Evolutionary conservation across 1,284 basidiomycete species (phyloP), one percentile per base, ranked within the genome.

Genomic region (Moesziomyces sp.): DNA sequence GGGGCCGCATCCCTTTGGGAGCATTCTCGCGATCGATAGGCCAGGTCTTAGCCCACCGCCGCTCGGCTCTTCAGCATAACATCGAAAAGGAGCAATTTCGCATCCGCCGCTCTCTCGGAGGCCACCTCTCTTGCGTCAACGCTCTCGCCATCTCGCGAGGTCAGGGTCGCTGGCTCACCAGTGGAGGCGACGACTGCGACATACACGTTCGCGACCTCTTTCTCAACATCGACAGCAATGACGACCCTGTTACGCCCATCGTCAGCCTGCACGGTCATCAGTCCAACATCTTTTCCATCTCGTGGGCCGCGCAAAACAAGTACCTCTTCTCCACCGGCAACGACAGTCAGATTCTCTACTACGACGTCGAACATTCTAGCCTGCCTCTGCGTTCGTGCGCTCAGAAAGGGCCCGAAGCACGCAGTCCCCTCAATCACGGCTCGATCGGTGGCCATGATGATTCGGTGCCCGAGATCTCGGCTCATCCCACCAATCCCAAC

Each of bases 211-310:
- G 59, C 28, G 70, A 73, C 44, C 26, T 73, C 38, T 58, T 73
- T 24, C 47, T 51, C 42, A 47, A 63, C 35, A 45, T 60, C n/a
- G 18, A 23, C 28, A 13, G 48, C 18, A 26, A 28, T 1, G 26
- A 24, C 13, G 28, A 61, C 19, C 28, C 26, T 26, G 24, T 26
- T 21, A 44, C 55, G 5, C 70, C 70, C 2, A 14, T 68, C 6
- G 42, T 46, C 30, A 58, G 53, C n/a, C 52, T 73, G 11, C 42
- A 68, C 7, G 70, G 70, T 9, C 70, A 73, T 18, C 24, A 58
- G 14, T 67, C 63, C 58, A 73, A 73, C 59, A 63, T 73, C 70
- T 73, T 73, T 24, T 73, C 70, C 6, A 53, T 68, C 48, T 33
- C 51, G n/a, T 73, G 70, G 70, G 52, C 60, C 1, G 64, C 64